These are phyloP conservation scores for Saccharomyces hybrid DNA, from an alignment of 1,139 yeast species.

Conservation along the genomic window DNA sequence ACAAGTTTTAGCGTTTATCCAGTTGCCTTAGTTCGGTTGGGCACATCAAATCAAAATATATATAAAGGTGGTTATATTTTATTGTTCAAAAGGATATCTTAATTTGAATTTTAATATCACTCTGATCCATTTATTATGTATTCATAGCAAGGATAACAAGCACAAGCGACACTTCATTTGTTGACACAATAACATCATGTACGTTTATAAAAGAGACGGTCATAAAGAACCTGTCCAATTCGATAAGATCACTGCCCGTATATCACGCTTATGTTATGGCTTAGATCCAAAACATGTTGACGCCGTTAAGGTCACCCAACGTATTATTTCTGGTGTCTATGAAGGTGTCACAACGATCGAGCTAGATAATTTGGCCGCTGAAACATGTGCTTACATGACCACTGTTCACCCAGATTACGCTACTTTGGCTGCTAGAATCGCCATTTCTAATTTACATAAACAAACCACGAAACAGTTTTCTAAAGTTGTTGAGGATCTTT, in stretches of 20 bases:
- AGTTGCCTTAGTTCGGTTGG: background rate
- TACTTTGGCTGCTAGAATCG: conserved; percentile 87
- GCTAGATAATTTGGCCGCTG: conserved; percentile 91
- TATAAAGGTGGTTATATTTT: background rate
- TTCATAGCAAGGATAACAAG: background rate
- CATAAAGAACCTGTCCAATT: conserved; percentile 81
- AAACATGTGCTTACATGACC: conserved; percentile 95
- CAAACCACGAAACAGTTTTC: conserved; percentile 81
- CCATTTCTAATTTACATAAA: conserved; percentile 84
- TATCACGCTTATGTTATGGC: conserved; percentile 69
- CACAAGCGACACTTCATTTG: background rate
- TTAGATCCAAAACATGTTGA: conserved; percentile 77
- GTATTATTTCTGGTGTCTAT: conserved; percentile 83
- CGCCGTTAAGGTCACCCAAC: conserved; percentile 82
- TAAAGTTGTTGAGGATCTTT: conserved; percentile 59
- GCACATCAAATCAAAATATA: background rate
- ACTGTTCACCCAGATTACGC: conserved; percentile 96
- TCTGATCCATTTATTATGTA: background rate
- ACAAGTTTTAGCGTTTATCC: background rate
- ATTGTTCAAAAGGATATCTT: background rate
- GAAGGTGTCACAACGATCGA: conserved; percentile 96
- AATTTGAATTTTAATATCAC: background rate
- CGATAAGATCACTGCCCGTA: conserved; percentile 65
- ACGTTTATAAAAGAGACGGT: conserved; percentile 53
- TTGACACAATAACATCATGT: conserved; percentile 10